These are phyloP conservation scores for Pseudogymnoascus sp. DNA, from an alignment of 2,329 filamentous ascomycete species.

Conservation along the genomic window DNA sequence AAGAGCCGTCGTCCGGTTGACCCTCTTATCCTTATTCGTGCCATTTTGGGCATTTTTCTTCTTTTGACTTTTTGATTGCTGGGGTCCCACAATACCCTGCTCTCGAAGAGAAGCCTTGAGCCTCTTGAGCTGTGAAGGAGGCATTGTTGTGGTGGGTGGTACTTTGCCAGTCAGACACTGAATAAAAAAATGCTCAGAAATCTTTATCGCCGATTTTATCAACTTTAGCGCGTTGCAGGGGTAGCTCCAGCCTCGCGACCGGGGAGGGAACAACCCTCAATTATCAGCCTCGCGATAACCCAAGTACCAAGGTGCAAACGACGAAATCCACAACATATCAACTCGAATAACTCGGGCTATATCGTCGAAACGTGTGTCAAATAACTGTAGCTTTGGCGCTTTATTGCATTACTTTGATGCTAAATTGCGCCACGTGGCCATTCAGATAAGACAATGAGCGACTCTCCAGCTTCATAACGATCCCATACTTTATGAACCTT, in stretches of 20 bases:
- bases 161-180: constrained; percentile 4
- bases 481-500: background rate
- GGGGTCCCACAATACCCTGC: constrained; percentile 80
- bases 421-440: background rate
- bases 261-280: background rate
- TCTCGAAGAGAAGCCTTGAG: constrained; percentile 85
- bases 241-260: constrained; percentile 9
- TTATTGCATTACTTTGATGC: background rate
- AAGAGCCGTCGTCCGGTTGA: constrained; percentile 68
- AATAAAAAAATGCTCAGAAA: constrained; percentile 22
- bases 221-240: constrained; percentile 6
- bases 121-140: constrained; percentile 92
- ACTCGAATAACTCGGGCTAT: background rate
- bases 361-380: background rate
- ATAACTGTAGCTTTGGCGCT: background rate
- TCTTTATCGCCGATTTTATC: constrained; percentile 8
- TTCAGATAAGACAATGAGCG: background rate
- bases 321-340: background rate
- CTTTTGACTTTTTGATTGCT: constrained; percentile 92
- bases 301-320: background rate
- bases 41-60: constrained; percentile 62
- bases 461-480: background rate
- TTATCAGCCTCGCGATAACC: background rate
- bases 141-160: constrained; percentile 49
- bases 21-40: constrained; percentile 59